These are phyloP conservation scores for Anacardium occidentale DNA, from an alignment of 345 rosid genomes.

Conservation along the genomic window DNA sequence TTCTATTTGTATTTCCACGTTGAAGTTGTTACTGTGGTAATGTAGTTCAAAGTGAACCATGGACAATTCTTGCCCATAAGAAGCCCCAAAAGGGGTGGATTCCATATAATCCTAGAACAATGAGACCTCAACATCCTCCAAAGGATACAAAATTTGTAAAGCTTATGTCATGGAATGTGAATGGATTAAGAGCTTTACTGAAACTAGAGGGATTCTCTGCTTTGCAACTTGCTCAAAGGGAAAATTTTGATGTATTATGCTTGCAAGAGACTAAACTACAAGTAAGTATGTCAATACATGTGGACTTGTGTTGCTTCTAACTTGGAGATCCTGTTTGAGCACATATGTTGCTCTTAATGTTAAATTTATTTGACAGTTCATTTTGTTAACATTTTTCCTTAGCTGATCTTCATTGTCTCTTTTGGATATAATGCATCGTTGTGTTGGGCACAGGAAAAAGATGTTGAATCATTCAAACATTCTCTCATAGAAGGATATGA, in stretches of 20 bases:
- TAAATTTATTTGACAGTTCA: not conserved
- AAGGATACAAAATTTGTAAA: conserved; percentile 50
- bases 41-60: conserved; percentile 59
- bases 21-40: conserved; percentile 26
- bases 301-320: not conserved
- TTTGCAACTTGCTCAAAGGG: conserved; percentile 76
- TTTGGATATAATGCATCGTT: conserved; percentile 1
- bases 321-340: conserved; percentile 1
- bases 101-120: conserved; percentile 72
- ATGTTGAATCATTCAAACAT: conserved; percentile 65
- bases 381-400: not conserved
- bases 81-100: conserved; percentile 88
- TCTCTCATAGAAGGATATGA: conserved; percentile 67
- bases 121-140: conserved; percentile 63
- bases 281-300: conserved; percentile 40
- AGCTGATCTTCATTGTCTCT: not conserved
- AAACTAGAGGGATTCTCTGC: conserved; percentile 73
- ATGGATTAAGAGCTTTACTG: conserved; percentile 81
- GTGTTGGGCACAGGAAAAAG: conserved; percentile 65
- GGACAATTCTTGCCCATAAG: conserved; percentile 88
- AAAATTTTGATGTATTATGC: conserved; percentile 81
- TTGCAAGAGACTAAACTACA: conserved; percentile 94
- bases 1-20: conserved; percentile 28
- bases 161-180: conserved; percentile 93
- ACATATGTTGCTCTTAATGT: not conserved